Conservation (phyloP, 768 basidiomycete genomes). For the Termitomyces sp. region DNA sequence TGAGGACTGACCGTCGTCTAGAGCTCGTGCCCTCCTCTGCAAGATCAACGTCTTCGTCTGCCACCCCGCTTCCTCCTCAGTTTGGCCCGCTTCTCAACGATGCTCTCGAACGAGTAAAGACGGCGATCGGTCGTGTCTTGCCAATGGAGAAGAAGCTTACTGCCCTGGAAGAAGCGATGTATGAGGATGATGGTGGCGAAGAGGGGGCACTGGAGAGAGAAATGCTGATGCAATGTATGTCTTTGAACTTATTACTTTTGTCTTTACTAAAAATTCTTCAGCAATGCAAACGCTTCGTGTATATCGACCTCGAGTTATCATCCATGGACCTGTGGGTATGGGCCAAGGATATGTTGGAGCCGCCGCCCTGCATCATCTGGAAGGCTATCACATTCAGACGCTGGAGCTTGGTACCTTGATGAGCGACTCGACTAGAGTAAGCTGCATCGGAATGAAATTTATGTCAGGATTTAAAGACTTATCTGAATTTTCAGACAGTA, state of each 20-base stretch:
- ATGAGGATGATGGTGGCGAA: conserved; percentile 70
- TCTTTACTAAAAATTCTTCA: conserved; percentile 27
- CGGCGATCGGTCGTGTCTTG: conserved; percentile 66
- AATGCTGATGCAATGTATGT: conserved; percentile 79
- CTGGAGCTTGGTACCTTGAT: conserved; percentile 87
- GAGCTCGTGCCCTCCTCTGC: conserved; percentile 95
- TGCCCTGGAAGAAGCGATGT: conserved; percentile 94
- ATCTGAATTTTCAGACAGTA: conserved; percentile 49
- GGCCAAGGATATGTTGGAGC: conserved; percentile 90
- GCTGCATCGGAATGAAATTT: conserved; percentile 19
- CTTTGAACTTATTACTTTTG: background rate
- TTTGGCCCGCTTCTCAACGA: conserved; percentile 73
- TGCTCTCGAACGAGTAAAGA: conserved; percentile 68
- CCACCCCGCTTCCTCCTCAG: conserved; percentile 81
- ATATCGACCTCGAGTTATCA: conserved; percentile 82
- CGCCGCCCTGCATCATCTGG: conserved; percentile 88
- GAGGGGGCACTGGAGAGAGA: conserved; percentile 89
- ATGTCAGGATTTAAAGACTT: background rate
- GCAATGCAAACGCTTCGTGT: conserved; percentile 91
- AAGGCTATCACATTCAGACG: conserved; percentile 94
- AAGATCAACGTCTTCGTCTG: conserved; percentile 82
- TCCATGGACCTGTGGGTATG: conserved; percentile 83
- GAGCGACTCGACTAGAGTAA: conserved; percentile 84
- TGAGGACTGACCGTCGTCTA: conserved; percentile 27
- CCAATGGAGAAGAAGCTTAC: conserved; percentile 79